phyloP scores from a whole-genome alignment of 2,329 filamentous ascomycete species.

The Fusarium phyllophilum region DNA sequence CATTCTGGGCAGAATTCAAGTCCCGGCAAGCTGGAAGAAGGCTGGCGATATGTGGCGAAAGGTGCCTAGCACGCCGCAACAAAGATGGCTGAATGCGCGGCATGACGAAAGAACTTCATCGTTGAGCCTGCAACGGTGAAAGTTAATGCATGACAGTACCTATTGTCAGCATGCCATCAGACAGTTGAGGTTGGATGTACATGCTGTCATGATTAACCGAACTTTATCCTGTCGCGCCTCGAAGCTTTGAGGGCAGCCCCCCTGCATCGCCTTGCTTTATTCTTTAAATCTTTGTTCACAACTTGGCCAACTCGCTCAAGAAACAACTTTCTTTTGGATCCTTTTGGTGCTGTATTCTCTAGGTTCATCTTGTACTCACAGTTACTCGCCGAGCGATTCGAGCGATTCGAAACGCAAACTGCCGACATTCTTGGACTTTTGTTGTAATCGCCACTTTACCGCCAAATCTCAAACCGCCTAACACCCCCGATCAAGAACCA shows the following conservation, averaged over 20 bases:
- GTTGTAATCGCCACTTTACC: constrained; percentile 33
- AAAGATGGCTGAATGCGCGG: constrained; percentile 71
- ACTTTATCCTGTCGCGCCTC: constrained; percentile 40
- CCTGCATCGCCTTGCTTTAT: constrained; percentile 26
- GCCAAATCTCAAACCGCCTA: constrained; percentile 21
- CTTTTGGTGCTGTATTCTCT: neutral
- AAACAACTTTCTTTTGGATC: constrained; percentile 4
- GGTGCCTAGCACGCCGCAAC: constrained; percentile 62
- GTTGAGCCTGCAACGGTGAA: constrained; percentile 9
- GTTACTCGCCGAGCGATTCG: neutral
- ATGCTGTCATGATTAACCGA: constrained; percentile 41
- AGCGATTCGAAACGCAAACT: neutral
- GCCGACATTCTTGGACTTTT: constrained; percentile 7
- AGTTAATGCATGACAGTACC: neutral
- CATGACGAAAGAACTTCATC: constrained; percentile 54
- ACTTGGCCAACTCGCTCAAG: constrained; percentile 2
- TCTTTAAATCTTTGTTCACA: constrained; percentile 25
- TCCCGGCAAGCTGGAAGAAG: constrained; percentile 73
- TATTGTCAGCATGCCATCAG: neutral
- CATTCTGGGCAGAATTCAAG: constrained; percentile 70
- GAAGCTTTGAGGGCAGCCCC: constrained; percentile 20
- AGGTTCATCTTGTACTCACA: neutral
- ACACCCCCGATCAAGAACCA: neutral
- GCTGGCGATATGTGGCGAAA: constrained; percentile 65
- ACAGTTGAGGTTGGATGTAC: neutral